Base-by-base conservation (phyloP, 352 stramenopile species). In the Globisporangium spinosum region DNA sequence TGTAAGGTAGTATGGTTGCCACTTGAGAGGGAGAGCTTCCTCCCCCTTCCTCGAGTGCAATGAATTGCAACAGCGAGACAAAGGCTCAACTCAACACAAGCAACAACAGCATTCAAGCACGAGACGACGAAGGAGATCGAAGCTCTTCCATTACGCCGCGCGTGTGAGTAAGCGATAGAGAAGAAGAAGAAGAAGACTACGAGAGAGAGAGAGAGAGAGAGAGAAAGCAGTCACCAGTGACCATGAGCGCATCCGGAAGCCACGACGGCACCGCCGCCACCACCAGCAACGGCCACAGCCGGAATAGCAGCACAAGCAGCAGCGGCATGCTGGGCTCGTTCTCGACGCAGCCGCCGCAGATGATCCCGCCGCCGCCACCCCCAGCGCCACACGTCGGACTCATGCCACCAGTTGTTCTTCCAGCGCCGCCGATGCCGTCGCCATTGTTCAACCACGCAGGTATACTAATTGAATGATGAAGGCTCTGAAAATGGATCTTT, bases 301-400 rank as follows among this genome's bases (percentile, higher is more conserved):
- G 76, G 70, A 75, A 72, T 67, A 86, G 73, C 72, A 82, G 77
- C 69, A 77, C 74, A 23, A 66, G 68, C 64, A 84, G 78, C 70
- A 78, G 54, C 64, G 68, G 73, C 12, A 27, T 74, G 10, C 56
- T 58, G 4, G 49, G 65, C 49, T 62, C 63, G 63, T 70, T 65
- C 34, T 43, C 58, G 10, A 17, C 58, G 58, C 72, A 67, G 27
- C 65, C 75, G 38, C 67, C 75, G 6, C 71, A 71, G 2, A 79
- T 68, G 62, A 70, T 72, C 67, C 69, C 76, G 23, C 62, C 67
- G 12, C 62, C 62, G 6, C 68, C 62, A 3, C 68, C 68, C 2
- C 45, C 64, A 15, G 23, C 67, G 17, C 68, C 62, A 27, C 68
- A 73, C 38, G 68, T 66, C 43, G 60, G 60, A 7, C 38, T 65